Percentiles rank a stretch among this genome's conserved stretches.
Evolutionary conservation across 768 basidiomycete genomes (phyloP).

Genomic region (Lactarius trivialis): DNA sequence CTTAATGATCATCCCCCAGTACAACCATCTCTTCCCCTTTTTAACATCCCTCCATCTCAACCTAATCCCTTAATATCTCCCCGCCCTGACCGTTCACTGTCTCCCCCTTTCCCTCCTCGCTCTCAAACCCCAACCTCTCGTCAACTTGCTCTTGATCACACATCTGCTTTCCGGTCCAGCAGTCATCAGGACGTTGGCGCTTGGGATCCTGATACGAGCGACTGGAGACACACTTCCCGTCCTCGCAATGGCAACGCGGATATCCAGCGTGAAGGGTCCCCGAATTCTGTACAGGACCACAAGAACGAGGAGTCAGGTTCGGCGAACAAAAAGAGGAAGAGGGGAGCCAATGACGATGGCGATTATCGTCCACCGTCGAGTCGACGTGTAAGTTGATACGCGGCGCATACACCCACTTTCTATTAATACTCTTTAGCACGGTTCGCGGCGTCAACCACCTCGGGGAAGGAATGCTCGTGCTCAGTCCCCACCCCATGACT

Average conservation of each 20-base stretch:
- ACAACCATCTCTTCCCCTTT: slow-evolving; percentile 27
- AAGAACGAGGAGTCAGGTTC: slow-evolving; percentile 15
- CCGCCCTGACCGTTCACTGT: slow-evolving; percentile 16
- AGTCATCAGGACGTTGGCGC: slow-evolving; percentile 35
- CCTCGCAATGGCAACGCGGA: slow-evolving; percentile 35
- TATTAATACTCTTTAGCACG: slow-evolving; percentile 23
- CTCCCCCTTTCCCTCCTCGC: slow-evolving; percentile 18
- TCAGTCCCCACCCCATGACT: slow-evolving; percentile 24
- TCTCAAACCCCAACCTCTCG: slow-evolving; percentile 20
- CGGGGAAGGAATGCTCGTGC: slow-evolving; percentile 33
- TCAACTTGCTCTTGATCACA: slow-evolving; percentile 28
- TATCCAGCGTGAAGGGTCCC: slow-evolving; percentile 29
- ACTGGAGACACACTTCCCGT: slow-evolving; percentile 36
- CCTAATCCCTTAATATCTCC: slow-evolving; percentile 26
- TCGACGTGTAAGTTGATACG: slow-evolving; percentile 47
- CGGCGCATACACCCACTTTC: slow-evolving; percentile 9
- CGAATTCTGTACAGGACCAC: slow-evolving; percentile 27
- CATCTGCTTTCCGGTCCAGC: slow-evolving; percentile 34
- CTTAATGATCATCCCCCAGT: slow-evolving; percentile 45
- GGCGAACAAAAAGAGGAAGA: slow-evolving; percentile 45
- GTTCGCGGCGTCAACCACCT: slow-evolving; percentile 30
- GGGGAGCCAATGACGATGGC: slow-evolving; percentile 42
- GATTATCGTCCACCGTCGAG: slow-evolving; percentile 47
- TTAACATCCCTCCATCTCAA: slow-evolving; percentile 24
- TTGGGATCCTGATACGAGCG: slow-evolving; percentile 35